Percentiles rank a stretch among this genome's conserved stretches.
Evolutionary conservation across 495 filamentous ascomycete genomes (phyloP).

Genomic region (Letharia columbiana): DNA sequence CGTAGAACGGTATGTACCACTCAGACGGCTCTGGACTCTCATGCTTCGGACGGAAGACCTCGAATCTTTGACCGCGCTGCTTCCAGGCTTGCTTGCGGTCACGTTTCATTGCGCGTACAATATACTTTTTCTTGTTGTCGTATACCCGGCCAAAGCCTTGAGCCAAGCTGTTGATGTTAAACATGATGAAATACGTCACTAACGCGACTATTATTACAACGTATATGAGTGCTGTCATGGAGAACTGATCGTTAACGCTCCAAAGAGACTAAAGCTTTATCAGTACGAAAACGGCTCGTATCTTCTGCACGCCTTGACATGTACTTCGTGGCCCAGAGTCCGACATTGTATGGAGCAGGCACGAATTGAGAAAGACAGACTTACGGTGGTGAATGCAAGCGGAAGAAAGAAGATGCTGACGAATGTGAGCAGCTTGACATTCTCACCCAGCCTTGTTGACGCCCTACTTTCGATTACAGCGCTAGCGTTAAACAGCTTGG

Average conservation of each 20-base stretch:
- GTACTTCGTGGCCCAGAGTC: background rate
- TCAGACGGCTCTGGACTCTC: slow-evolving; percentile 26
- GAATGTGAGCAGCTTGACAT: slow-evolving; percentile 43
- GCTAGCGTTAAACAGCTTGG: slow-evolving; percentile 27
- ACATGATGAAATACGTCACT: slow-evolving; percentile 23
- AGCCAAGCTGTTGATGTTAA: slow-evolving; percentile 27
- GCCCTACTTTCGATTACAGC: slow-evolving; percentile 31
- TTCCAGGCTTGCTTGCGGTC: slow-evolving; percentile 22
- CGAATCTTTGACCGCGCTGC: slow-evolving; percentile 24
- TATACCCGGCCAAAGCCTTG: slow-evolving; percentile 20
- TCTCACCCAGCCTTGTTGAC: slow-evolving; percentile 32
- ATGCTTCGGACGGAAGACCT: slow-evolving; percentile 26
- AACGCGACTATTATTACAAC: slow-evolving; percentile 25
- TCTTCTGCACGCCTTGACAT: background rate
- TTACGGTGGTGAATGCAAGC: slow-evolving; percentile 37
- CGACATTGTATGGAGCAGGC: background rate
- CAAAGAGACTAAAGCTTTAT: slow-evolving; percentile 22
- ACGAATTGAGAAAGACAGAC: background rate
- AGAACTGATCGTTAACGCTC: slow-evolving; percentile 28
- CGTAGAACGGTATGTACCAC: slow-evolving; percentile 26
- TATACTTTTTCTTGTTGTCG: slow-evolving; percentile 22
- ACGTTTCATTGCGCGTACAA: slow-evolving; percentile 26
- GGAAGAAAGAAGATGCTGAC: slow-evolving; percentile 43
- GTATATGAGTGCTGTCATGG: slow-evolving; percentile 21
- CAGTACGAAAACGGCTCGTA: background rate